Evolutionary conservation across 371 early-diverging fungal genomes (phyloP).

Genomic region (Mucor mucedo): DNA sequence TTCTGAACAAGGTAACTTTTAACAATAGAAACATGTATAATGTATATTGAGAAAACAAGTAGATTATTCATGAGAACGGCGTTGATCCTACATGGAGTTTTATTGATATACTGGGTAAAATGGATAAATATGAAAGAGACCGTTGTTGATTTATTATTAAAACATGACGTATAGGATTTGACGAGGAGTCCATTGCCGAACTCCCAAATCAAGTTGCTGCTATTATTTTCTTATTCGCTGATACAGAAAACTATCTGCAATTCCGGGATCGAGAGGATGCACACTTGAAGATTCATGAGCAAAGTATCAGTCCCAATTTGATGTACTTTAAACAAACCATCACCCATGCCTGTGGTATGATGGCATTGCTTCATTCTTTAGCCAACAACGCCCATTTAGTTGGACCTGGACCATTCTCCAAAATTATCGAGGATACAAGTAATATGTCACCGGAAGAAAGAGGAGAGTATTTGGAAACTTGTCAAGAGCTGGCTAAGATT

Average conservation of each 20-base stretch:
- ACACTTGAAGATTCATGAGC: conserved; percentile 55
- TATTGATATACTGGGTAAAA: conserved; percentile 66
- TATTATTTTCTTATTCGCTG: conserved; percentile 79
- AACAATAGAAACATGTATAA: neutral
- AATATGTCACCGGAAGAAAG: conserved; percentile 72
- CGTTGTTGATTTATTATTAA: neutral
- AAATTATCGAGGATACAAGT: conserved; percentile 65
- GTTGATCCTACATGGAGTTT: conserved; percentile 56
- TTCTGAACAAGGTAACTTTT: conserved; percentile 64
- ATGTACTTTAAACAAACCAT: conserved; percentile 90
- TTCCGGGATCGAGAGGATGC: conserved; percentile 60
- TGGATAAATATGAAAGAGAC: neutral
- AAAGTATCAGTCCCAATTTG: conserved; percentile 61
- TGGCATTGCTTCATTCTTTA: conserved; percentile 79
- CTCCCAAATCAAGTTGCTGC: conserved; percentile 84
- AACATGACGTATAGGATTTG: conserved; percentile 63
- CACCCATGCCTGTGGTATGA: conserved; percentile 91
- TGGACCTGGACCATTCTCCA: conserved; percentile 65
- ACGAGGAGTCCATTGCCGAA: conserved; percentile 79
- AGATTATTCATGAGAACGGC: conserved; percentile 66
- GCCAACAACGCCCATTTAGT: conserved; percentile 58
- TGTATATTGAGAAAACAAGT: neutral
- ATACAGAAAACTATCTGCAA: conserved; percentile 64
- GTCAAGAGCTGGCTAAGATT: conserved; percentile 58
- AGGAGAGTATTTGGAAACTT: conserved; percentile 68